Percentiles rank a stretch among this genome's conserved stretches.
Evolutionary conservation across 495 filamentous ascomycete species (phyloP).

Genomic region (Aspergillus bertholletiae): DNA sequence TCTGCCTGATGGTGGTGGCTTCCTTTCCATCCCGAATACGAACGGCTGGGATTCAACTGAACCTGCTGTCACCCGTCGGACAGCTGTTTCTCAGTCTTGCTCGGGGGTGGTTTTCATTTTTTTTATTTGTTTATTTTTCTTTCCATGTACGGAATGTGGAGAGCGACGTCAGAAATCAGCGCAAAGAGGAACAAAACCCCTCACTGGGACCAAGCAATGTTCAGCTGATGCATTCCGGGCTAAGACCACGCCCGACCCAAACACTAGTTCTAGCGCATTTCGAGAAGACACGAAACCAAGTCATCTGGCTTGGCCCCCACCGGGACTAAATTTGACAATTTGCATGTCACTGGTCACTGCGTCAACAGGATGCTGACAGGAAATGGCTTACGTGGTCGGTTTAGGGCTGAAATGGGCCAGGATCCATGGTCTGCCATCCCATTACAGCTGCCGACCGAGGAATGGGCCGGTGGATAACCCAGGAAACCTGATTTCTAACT

Average conservation of each 20-base stretch:
- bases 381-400: too few relatives aligned
- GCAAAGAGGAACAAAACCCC: too few relatives aligned
- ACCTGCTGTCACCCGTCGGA: background rate
- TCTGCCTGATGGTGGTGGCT: too few relatives aligned
- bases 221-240: background rate
- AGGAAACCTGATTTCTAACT: too few relatives aligned
- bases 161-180: too few relatives aligned
- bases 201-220: background rate
- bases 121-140: background rate
- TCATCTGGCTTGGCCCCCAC: slow-evolving; percentile 19
- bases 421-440: too few relatives aligned
- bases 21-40: background rate
- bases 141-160: too few relatives aligned
- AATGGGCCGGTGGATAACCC: too few relatives aligned
- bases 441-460: too few relatives aligned
- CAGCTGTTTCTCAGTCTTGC: background rate
- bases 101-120: background rate
- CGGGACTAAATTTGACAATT: slow-evolving; percentile 4
- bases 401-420: too few relatives aligned
- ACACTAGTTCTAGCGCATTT: slow-evolving; percentile 21
- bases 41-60: background rate
- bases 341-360: too few relatives aligned
- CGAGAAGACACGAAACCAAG: slow-evolving; percentile 13
- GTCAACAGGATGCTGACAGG: background rate
- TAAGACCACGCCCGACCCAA: background rate